Percentiles rank a stretch among this genome's conserved stretches.
Conservation (phyloP, 192 early-diverging fungal genomes). For the Backusella mclennaniae region DNA sequence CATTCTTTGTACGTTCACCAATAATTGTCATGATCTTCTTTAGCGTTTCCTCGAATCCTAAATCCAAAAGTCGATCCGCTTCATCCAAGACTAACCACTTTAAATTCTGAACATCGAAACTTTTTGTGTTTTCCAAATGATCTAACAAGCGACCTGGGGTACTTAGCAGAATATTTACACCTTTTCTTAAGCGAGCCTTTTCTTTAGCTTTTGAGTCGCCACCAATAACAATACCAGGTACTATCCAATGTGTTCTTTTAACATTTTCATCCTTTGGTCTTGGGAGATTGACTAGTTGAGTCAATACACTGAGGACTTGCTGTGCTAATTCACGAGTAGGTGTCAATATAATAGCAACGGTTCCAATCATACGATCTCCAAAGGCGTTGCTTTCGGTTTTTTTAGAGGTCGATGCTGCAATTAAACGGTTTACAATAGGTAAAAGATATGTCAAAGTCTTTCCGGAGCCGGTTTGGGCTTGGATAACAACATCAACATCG, state of each 20-base stretch:
- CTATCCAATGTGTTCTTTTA: conserved; percentile 71
- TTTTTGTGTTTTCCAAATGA: conserved; percentile 80
- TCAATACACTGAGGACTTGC: conserved; percentile 84
- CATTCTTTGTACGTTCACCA: conserved; percentile 45
- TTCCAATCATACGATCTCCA: conserved; percentile 70
- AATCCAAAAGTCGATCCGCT: conserved; percentile 93
- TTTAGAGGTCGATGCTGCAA: conserved; percentile 56
- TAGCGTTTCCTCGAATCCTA: conserved; percentile 86
- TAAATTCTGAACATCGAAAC: conserved; percentile 81
- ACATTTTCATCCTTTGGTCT: conserved; percentile 39
- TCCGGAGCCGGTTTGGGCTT: conserved; percentile 96
- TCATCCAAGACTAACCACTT: conserved; percentile 98
- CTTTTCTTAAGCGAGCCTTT: conserved; percentile 81
- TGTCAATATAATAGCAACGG: conserved; percentile 88
- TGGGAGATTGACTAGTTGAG: conserved; percentile 63
- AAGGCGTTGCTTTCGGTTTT: conserved; percentile 31
- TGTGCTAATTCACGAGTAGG: conserved; percentile 98
- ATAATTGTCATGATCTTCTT: conserved; percentile 66
- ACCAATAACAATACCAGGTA: conserved; percentile 79
- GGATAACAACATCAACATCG: conserved; percentile 83
- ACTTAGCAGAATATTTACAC: conserved; percentile 84
- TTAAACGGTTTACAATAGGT: conserved; percentile 88
- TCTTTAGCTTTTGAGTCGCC: conserved; percentile 82
- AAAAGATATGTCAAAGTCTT: conserved; percentile 95
- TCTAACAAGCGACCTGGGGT: conserved; percentile 96